Base-by-base conservation (phyloP, 2,329 filamentous ascomycete species). In the Westerdykella ornata region DNA sequence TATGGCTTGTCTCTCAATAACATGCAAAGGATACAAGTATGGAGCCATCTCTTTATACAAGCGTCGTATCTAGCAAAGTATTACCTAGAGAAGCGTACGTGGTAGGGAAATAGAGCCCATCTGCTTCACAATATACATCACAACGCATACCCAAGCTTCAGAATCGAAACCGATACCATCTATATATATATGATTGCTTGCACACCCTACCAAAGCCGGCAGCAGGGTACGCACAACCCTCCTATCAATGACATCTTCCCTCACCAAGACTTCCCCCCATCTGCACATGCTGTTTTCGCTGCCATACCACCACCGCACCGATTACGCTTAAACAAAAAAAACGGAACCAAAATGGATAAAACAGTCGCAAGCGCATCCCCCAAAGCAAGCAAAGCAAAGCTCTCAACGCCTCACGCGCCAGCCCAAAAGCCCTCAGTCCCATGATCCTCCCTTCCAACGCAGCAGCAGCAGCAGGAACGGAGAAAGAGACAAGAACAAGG, bases 401-500 rank as follows among this genome's bases (percentile, higher is more conserved):
- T 46, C 48, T 41, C 45, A 51, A 60, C 57, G 53, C 57, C 57
- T 38, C 39, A 48, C 49, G 55, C 56, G 52, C 56, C 57, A 44
- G 43, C 37, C 48, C 37, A 48, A 51, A 51, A 44, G 48, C 45
- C 45, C 42, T 51, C 45, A 45, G 45, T 43, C 49, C 45, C 44
- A 42, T 53, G 48, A 51, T 40, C 44, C 46, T n/a, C 18, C 13
- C 13, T 14, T 26, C 28, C 18, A 33, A 35, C 16, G n/a, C 14
- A 13, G 30, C 33, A 43, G n/a, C 14, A 13, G 30, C 33, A 43
- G 44, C 46, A 50, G 49, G 43, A 31, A 48, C 42, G 47, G 45
- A 39, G 43, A 44, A 47, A 42, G 40, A 42, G 42, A 47, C 49
- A 51, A 53, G 52, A 52, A 45, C 50, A 39, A 41, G 48, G 46